Conservation (phyloP, 176 grass and related monocot species). For the Carex littledalei region DNA sequence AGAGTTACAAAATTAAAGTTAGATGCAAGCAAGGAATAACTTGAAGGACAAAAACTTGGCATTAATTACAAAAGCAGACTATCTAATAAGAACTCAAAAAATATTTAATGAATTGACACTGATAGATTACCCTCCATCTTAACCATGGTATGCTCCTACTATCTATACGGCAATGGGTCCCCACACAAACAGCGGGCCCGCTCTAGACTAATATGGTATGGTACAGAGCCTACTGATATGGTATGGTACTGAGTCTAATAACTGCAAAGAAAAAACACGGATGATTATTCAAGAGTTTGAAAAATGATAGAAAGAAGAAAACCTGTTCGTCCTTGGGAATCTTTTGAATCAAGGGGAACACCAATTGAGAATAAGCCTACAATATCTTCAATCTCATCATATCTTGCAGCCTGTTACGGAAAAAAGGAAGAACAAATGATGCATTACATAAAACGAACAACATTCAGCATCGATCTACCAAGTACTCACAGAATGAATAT, state of each 20-base stretch:
- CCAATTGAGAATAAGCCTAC: constrained; percentile 62
- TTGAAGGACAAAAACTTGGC: not conserved
- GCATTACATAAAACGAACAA: not conserved
- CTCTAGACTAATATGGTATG: not conserved
- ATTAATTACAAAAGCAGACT: not conserved
- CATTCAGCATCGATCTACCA: not conserved
- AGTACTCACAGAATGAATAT: not conserved
- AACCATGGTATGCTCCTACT: not conserved
- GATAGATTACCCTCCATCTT: not conserved
- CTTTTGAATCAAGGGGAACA: constrained; percentile 52
- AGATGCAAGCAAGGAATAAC: not conserved
- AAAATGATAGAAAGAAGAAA: constrained; percentile 16
- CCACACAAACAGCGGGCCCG: not conserved
- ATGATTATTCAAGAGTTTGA: constrained; percentile 1
- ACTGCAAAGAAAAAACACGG: not conserved
- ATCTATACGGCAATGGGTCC: not conserved
- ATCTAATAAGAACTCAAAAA: not conserved
- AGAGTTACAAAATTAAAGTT: constrained; percentile 18
- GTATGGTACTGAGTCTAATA: not conserved
- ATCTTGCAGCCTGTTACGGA: constrained; percentile 63
- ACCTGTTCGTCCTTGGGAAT: constrained; percentile 91
- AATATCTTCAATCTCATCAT: constrained; percentile 83
- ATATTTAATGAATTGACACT: not conserved
- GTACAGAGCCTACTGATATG: not conserved
- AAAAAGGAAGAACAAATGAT: constrained; percentile 11